These are phyloP conservation scores for Fusarium sp. DNA, from an alignment of 2,329 filamentous ascomycete genomes.

Conservation along the genomic window DNA sequence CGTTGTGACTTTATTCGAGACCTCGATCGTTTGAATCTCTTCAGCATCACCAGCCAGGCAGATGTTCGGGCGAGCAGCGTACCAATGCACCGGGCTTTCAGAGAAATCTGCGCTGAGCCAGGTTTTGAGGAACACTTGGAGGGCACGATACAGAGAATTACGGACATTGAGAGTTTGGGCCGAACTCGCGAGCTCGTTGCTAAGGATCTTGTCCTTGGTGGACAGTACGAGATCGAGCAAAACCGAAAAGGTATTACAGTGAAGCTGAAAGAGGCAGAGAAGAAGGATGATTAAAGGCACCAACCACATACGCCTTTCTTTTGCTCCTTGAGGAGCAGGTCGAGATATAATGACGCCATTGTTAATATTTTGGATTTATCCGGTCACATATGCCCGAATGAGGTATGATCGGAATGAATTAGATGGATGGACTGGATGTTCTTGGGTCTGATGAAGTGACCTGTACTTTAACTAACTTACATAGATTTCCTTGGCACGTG, in stretches of 20 bases:
- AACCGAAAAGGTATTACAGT: slow-evolving; percentile 55
- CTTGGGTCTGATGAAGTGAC: slow-evolving; percentile 24
- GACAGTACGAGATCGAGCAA: slow-evolving; percentile 76
- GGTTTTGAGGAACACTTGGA: slow-evolving; percentile 88
- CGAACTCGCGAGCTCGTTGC: slow-evolving; percentile 94
- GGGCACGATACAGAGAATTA: slow-evolving; percentile 84
- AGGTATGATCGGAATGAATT: slow-evolving; percentile 1
- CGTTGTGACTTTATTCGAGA: slow-evolving; percentile 92
- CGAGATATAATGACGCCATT: slow-evolving; percentile 8
- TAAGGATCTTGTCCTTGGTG: slow-evolving; percentile 90
- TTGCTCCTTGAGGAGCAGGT: background rate
- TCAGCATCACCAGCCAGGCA: slow-evolving; percentile 89
- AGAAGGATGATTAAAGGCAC: slow-evolving; percentile 44
- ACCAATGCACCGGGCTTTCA: slow-evolving; percentile 94
- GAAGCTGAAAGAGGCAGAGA: slow-evolving; percentile 56
- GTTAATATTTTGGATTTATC: background rate
- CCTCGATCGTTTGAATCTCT: slow-evolving; percentile 94
- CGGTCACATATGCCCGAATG: slow-evolving; percentile 1
- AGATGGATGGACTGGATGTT: slow-evolving; percentile 6
- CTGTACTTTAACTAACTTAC: slow-evolving; percentile 32
- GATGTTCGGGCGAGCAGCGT: slow-evolving; percentile 93
- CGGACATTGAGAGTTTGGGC: slow-evolving; percentile 92
- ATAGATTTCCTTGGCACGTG: slow-evolving; percentile 41
- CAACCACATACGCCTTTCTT: background rate
- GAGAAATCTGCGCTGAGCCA: slow-evolving; percentile 78